Evolutionary conservation across 352 stramenopile species (phyloP).

Genomic region (Pythium sp.): DNA sequence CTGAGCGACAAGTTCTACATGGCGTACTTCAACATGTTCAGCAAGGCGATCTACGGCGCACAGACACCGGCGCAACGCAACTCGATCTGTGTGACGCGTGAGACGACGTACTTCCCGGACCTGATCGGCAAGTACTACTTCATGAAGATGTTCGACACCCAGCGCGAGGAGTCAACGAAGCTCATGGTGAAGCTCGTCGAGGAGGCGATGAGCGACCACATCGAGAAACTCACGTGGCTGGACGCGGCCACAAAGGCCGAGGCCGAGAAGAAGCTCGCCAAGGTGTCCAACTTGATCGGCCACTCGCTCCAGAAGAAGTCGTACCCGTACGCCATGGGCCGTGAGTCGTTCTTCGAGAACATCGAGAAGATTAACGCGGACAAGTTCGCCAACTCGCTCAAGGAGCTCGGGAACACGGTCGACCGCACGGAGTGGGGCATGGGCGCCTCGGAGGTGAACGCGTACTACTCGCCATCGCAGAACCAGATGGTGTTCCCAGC

Average conservation of each 20-base stretch:
- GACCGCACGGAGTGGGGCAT: slow-evolving; percentile 82
- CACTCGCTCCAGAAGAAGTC: no score
- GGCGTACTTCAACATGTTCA: slow-evolving; percentile 88
- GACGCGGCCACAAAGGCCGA: slow-evolving; percentile 32
- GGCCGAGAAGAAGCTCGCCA: no score
- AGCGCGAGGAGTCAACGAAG: slow-evolving; percentile 58
- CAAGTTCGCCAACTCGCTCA: slow-evolving; percentile 25
- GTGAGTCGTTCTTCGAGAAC: slow-evolving; percentile 65
- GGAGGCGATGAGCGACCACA: slow-evolving; percentile 62
- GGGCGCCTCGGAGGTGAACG: slow-evolving; percentile 90
- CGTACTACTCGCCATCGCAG: slow-evolving; percentile 55
- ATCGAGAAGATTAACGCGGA: slow-evolving; percentile 31
- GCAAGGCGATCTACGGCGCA: slow-evolving; percentile 58
- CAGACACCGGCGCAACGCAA: slow-evolving; percentile 28
- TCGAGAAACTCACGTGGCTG: slow-evolving; percentile 89
- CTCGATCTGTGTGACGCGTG: no score
- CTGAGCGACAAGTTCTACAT: slow-evolving; percentile 65
- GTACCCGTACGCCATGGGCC: no score
- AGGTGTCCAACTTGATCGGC: no score
- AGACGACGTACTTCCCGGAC: slow-evolving; percentile 31
- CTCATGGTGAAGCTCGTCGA: slow-evolving; percentile 83
- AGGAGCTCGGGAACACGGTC: slow-evolving; percentile 36
- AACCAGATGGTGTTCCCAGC: slow-evolving; percentile 71
- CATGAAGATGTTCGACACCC: slow-evolving; percentile 65
- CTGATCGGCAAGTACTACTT: slow-evolving; percentile 81